A percentile compares a stretch with the other conserved stretches of the same genome.
Conservation (phyloP, 352 stramenopile species). For the Globisporangium okanoganense region DNA sequence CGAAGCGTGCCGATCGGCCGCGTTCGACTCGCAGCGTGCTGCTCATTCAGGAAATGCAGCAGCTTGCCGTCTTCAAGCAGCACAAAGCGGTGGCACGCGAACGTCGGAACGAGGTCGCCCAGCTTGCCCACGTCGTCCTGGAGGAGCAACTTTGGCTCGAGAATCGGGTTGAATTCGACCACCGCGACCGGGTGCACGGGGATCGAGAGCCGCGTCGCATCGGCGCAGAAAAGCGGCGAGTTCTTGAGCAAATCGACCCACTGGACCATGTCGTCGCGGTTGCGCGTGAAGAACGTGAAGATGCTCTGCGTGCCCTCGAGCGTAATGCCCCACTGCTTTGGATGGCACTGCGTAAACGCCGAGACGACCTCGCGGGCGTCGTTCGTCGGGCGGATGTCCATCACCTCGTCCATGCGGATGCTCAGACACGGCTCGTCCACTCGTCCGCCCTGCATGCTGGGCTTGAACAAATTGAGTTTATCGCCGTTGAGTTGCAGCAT, state of each 20-base stretch:
- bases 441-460: slow-evolving; percentile 73
- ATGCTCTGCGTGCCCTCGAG: slow-evolving; percentile 78
- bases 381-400: slow-evolving; percentile 80
- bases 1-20: slow-evolving; percentile 76
- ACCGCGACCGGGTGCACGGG: slow-evolving; percentile 76
- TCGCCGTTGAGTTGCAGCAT: slow-evolving; percentile 81
- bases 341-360: slow-evolving; percentile 77
- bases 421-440: slow-evolving; percentile 65
- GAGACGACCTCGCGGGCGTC: slow-evolving; percentile 74
- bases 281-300: slow-evolving; percentile 85
- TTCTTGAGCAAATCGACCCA: slow-evolving; percentile 89
- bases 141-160: slow-evolving; percentile 69
- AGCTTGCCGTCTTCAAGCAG: slow-evolving; percentile 80
- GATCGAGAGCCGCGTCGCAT: slow-evolving; percentile 61
- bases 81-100: slow-evolving; percentile 65
- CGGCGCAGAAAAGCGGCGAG: slow-evolving; percentile 63
- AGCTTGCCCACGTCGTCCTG: slow-evolving; percentile 72
- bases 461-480: slow-evolving; percentile 82
- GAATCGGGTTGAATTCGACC: slow-evolving; percentile 63
- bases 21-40: slow-evolving; percentile 47
- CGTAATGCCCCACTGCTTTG: slow-evolving; percentile 84
- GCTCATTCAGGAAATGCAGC: slow-evolving; percentile 66
- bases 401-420: slow-evolving; percentile 82
- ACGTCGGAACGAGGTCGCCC: slow-evolving; percentile 66
- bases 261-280: slow-evolving; percentile 71